Base-by-base conservation (phyloP, 768 basidiomycete genomes). In the Serpula lacrymans region DNA sequence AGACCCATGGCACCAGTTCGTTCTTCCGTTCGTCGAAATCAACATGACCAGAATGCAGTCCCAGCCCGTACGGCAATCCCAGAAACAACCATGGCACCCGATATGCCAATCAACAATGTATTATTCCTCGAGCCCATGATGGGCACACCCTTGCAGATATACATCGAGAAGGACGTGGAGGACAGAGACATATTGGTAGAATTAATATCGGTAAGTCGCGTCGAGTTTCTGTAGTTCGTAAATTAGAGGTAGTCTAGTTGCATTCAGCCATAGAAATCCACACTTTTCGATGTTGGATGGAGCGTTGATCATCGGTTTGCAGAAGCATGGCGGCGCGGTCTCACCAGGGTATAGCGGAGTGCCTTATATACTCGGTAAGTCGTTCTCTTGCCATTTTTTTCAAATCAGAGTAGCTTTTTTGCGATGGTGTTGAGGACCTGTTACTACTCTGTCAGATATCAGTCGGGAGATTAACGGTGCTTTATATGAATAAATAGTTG, bases 1-100 rank as follows among this genome's bases (percentile, higher is more conserved):
- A 71, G 83, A 84, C 84, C 83, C 83, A 86, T 86, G 83, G 83
- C 83, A 85, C 83, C 83, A 68, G 76, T 75, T 59, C 81, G 80
- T 64, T 67, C 77, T 61, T 68, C 72, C 47, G 67, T 62, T 55
- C 70, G 75, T 59, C 78, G 74, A 62, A 58, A 63, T 58, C 71
- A 73, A 51, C 67, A 60, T 43, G 63, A 58, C 37, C 63, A 59
- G 34, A 53, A 59, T 39, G 57, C 61, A 34, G 49, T 34, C 33
- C 34, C 57, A 28, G 51, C 58, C 39, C 51, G 58, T 40, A 54
- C 47, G 45, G 47, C 38, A 45, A 59, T 46, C 54, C 39, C 60
- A 39, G 51, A 52, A 18, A 56, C 46, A 43, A 14, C 31, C 6
- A 14, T 33, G 14, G 43, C 51, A 0, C 0, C 59, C 18, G 56